Evolutionary conservation across 805 yeast species (phyloP).

Genomic region (Sugiyamaella americana): DNA sequence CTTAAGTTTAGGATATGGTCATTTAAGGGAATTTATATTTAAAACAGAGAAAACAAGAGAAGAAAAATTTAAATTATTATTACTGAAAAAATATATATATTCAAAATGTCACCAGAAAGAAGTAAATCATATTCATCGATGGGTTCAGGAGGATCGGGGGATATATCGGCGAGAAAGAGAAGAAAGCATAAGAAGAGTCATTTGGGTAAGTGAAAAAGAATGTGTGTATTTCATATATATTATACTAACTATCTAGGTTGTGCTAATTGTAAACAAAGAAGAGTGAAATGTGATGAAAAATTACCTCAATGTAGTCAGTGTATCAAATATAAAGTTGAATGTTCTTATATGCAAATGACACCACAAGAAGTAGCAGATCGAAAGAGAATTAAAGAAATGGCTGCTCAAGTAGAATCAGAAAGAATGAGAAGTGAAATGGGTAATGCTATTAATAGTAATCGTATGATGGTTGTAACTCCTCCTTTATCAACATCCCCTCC

Average conservation of each 20-base stretch:
- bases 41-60: too few relatives aligned
- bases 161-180: constrained; percentile 4
- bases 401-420: constrained; percentile 6
- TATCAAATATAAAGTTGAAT: constrained; percentile 39
- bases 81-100: too few relatives aligned
- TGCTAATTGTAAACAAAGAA: constrained; percentile 55
- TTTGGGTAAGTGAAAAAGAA: constrained; percentile 2
- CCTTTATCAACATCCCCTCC: neutral
- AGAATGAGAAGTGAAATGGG: neutral
- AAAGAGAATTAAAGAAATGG: constrained; percentile 18
- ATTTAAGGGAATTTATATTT: too few relatives aligned
- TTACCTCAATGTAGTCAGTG: constrained; percentile 57
- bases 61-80: too few relatives aligned
- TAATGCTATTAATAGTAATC: neutral
- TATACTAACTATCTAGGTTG: too few relatives aligned
- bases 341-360: constrained; percentile 46
- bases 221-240: too few relatives aligned
- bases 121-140: too few relatives aligned
- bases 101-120: too few relatives aligned
- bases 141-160: too few relatives aligned
- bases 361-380: constrained; percentile 37
- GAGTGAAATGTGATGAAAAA: constrained; percentile 61
- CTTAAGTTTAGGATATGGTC: too few relatives aligned
- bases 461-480: neutral
- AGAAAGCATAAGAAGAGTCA: constrained; percentile 11